phyloP scores from a whole-genome alignment of 306 rosid species.

The Medicago ruthenica region DNA sequence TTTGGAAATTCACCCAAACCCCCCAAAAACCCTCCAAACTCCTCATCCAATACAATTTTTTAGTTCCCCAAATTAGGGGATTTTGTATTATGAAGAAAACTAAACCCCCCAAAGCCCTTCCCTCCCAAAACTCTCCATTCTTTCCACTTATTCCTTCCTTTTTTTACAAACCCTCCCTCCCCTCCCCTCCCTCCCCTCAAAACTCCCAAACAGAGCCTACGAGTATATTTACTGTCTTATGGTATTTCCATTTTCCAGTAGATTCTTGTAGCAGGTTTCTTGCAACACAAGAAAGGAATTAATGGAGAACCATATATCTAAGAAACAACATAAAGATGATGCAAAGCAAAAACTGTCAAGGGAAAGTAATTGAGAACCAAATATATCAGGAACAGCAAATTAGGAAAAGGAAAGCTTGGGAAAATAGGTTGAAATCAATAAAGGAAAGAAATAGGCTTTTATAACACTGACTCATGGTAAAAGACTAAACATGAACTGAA shows the following conservation, averaged over 20 bases:
- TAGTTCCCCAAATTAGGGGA: no score
- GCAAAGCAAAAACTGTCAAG: neutral
- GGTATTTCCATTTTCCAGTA: constrained; percentile 10
- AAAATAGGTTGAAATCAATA: neutral
- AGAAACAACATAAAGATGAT: constrained; percentile 15
- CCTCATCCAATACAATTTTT: no score
- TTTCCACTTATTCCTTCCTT: no score
- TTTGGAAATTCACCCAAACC: no score
- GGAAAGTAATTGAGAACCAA: constrained; percentile 8
- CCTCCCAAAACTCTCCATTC: no score
- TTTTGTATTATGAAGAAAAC: no score
- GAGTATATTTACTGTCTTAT: neutral
- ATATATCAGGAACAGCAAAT: neutral
- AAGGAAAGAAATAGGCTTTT: constrained; percentile 21
- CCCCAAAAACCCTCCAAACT: no score
- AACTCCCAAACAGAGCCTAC: no score
- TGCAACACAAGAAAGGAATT: constrained; percentile 28
- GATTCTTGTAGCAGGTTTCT: constrained; percentile 31
- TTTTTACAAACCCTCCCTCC: no score
- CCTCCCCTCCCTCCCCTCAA: no score
- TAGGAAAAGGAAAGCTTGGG: neutral
- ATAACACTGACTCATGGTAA: neutral
- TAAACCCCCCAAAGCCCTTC: no score
- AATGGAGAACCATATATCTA: constrained; percentile 24
- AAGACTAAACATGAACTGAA: constrained; percentile 5